Evolutionary conservation across 345 rosid genomes (phyloP), one percentile per base, ranked within the genome.

Genomic region (Aegle marmelos): DNA sequence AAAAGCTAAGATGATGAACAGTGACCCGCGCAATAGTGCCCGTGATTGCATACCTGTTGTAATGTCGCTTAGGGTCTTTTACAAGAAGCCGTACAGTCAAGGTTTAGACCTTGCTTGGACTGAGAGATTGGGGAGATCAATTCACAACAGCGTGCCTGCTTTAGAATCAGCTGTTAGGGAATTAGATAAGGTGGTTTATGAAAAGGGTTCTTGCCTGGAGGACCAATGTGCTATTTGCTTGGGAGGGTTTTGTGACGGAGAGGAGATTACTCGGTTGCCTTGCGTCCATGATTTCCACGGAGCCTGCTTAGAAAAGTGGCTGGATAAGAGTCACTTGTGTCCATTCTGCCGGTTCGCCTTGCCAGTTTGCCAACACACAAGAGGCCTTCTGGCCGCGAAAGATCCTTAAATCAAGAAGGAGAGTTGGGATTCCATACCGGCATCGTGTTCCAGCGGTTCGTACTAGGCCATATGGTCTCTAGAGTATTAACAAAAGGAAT

Each of bases 241-340:
- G 75, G 39, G 27, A 16, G 25, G 31, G 21, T 72, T 72, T 19
- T 7, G 13, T 13, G 41, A 19, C 36, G 41, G 62, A 54, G 63
- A 72, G 64, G 64, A 72, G 27, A 72, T 72, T 56, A 14, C 9
- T 71, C 75, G 75, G 14, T 0, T 58, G 17, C 30, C 63, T 71
- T 71, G 63, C 48, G 14, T 4, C 21, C 74, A 53, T 21, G 74
- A 70, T 70, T 70, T 70, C 33, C 75, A 71, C 4, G 45, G 2
- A 58, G 37, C n/a, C 16, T 53, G 62, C 11, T 19, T 71, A 1
- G n/a, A 13, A 5, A 9, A 31, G 1, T 71, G 62, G 74, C 45
- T 54, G 8, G 9, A 31, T 34, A 71, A 36, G 21, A 71, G 45
- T 71, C 74, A 71, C 75, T 34, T 71, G 45, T 71, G 75, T 56